Base-by-base conservation (phyloP, 1,284 basidiomycete species). In the Athelia psychrophila region DNA sequence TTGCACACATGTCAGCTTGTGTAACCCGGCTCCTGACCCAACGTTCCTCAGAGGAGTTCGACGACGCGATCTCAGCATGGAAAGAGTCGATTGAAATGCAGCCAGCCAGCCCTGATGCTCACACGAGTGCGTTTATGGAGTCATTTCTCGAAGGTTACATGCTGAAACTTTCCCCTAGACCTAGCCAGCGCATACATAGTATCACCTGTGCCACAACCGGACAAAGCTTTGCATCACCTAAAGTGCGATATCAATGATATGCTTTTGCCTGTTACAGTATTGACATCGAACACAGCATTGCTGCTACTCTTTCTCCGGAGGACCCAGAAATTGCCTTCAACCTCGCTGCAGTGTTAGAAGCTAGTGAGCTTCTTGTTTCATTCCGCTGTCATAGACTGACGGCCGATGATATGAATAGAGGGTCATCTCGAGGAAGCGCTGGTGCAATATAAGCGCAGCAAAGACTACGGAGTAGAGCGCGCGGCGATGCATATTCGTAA, bases 261-360 rank as follows among this genome's bases (percentile, higher is more conserved):
- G 50, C 22, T 48, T 52, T 53, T 60, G 55, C 59, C 59, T 60
- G 47, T 57, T 55, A 59, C 57, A 58, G 54, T 50, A 59, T 58
- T 53, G 59, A 64, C 60, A 64, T 51, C 60, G 51, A 64, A 65
- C 50, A 47, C 69, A 96, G 94, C 57, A 86, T 91, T 60, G 94
- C 95, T 23, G 80, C 88, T 33, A 85, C 86, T 32, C 81, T 97
- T 56, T 82, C 90, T 44, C 95, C 95, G 33, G 89, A 95, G 64
- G 95, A 97, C 75, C 86, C 93, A 62, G 95, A 98, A 71, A 94
- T 96, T 65, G 88, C 92, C 27, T 97, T 95, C 78, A 97, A 95
- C 73, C 80, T 95, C 50, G 95, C 90, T 24, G 92, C 91, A 22
- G 91, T 95, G 60, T 77, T 95, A 51, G 92, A 95, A 82, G 92